These are phyloP conservation scores for Globisporangium uncinulatum DNA, from an alignment of 352 stramenopile genomes.

Conservation along the genomic window DNA sequence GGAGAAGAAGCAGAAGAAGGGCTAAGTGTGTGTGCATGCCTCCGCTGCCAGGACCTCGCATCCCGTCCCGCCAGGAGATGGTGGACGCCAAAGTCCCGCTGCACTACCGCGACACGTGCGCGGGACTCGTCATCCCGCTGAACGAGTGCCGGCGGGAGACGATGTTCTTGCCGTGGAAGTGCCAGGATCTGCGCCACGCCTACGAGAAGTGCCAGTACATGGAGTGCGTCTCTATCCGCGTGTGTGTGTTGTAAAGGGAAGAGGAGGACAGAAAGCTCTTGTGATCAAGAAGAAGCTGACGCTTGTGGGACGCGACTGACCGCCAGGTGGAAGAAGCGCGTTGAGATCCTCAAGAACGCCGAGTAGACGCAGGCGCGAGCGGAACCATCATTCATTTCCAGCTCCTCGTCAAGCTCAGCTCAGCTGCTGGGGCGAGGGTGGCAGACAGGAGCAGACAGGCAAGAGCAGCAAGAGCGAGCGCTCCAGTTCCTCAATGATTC, in stretches of 20 bases:
- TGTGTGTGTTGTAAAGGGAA: background rate
- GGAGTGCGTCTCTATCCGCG: conserved; percentile 33
- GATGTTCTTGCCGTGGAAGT: conserved; percentile 93
- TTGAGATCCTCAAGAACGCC: conserved; percentile 74
- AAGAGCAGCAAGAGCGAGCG: too few relatives aligned
- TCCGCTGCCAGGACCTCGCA: conserved; percentile 42
- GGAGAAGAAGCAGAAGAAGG: background rate
- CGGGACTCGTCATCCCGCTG: conserved; percentile 92
- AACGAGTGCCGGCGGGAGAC: conserved; percentile 95
- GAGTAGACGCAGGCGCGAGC: conserved; percentile 23
- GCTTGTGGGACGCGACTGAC: conserved; percentile 1
- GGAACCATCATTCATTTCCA: background rate
- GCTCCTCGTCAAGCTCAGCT: background rate
- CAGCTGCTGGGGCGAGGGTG: too few relatives aligned
- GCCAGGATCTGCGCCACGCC: conserved; percentile 94
- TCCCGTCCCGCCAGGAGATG: conserved; percentile 90
- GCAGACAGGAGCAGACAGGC: too few relatives aligned
- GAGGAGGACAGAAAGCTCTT: background rate
- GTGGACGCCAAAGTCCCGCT: conserved; percentile 91
- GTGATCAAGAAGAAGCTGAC: conserved; percentile 2
- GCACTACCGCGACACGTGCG: conserved; percentile 94
- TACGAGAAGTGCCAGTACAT: conserved; percentile 99
- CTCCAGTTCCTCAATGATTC: too few relatives aligned
- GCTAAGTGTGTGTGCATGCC: background rate
- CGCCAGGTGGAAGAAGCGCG: conserved; percentile 77